Evolutionary conservation across 495 filamentous ascomycete species (phyloP), one percentile per base, ranked within the genome.

Genomic region (Aspergillus carlsbadensis): DNA sequence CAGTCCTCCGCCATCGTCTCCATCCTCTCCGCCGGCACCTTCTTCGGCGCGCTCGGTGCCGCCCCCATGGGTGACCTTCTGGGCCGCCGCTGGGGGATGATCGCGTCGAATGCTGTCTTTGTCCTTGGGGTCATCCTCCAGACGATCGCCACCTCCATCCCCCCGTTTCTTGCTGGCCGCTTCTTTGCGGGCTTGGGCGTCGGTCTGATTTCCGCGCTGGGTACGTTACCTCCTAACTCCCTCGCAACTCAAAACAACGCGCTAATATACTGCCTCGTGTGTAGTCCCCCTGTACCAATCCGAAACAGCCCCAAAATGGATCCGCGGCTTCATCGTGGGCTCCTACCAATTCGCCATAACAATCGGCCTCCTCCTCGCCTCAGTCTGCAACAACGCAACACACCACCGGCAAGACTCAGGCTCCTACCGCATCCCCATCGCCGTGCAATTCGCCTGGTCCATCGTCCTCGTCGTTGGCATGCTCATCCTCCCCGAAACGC

Each of bases 1-100:
- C 62, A 74, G 57, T 72, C 65, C 10, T 91, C 89, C 5, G 77
- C 88, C 61, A 86, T 91, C 52, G 88, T 90, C 29, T 92, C 91
- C 3, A 88, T 96, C 43, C 80, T 96, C 35, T 96, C 91, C 1
- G 89, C 86, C 7, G 92, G 92, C 50, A 96, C 92, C 13, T 95
- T 95, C 78, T 89, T 94, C 63, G 92, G 85, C 62, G 85, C 91
- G 40, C 75, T 96, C 5, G 62, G 68, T 18, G 89, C 90, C 11
- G 86, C 87, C 2, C 76, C 85, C n/a, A 62, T 89, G 18, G 89
- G 83, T 21, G 91, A 96, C 65, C 69, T 73, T 37, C 71, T 92
- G 20, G 91, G 91, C 62, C 87, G 91, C 62, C 83, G 88, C 17
- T 64, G 80, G 31, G 88, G 78, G 22, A 79, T 96, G 56, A 85